These are phyloP conservation scores for Sporothrix pallida DNA, from an alignment of 2,329 filamentous ascomycete species.

Conservation along the genomic window DNA sequence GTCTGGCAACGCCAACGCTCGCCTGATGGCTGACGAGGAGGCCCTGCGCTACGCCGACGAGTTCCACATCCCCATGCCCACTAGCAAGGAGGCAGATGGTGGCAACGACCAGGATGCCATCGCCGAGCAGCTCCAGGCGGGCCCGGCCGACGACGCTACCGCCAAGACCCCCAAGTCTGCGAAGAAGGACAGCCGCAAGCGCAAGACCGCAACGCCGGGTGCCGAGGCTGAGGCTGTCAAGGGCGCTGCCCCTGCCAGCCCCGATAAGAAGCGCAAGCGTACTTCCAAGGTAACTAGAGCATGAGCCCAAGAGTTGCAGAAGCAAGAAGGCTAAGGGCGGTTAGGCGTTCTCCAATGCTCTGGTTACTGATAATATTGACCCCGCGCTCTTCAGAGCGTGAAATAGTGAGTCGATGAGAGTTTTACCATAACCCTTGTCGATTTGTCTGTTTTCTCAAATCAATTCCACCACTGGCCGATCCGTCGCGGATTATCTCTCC, in stretches of 20 bases:
- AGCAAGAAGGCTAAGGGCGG: constrained; percentile 62
- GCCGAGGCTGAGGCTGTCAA: constrained; percentile 51
- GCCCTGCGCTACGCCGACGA: constrained; percentile 66
- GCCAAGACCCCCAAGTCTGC: constrained; percentile 66
- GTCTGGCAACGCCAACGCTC: constrained; percentile 62
- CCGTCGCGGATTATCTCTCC: background rate
- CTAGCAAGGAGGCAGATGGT: constrained; percentile 52
- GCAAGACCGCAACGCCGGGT: constrained; percentile 59
- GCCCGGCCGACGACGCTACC: constrained; percentile 51
- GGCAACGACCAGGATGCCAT: constrained; percentile 62
- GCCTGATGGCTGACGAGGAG: constrained; percentile 66
- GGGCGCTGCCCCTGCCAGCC: constrained; percentile 55
- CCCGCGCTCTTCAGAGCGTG: constrained; percentile 43
- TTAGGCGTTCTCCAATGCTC: constrained; percentile 42
- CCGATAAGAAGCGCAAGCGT: constrained; percentile 68
- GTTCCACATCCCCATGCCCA: constrained; percentile 60
- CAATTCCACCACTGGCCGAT: constrained; percentile 24
- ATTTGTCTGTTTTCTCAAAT: constrained; percentile 28
- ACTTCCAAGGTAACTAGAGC: constrained; percentile 60
- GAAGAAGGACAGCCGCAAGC: constrained; percentile 57
- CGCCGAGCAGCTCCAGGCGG: constrained; percentile 63
- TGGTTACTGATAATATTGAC: constrained; percentile 43
- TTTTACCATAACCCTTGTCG: constrained; percentile 35
- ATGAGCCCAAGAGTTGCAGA: constrained; percentile 65
- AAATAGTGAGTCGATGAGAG: constrained; percentile 42